Evolutionary conservation across 805 yeast genomes (phyloP).

Genomic region (Candida sonorensis): DNA sequence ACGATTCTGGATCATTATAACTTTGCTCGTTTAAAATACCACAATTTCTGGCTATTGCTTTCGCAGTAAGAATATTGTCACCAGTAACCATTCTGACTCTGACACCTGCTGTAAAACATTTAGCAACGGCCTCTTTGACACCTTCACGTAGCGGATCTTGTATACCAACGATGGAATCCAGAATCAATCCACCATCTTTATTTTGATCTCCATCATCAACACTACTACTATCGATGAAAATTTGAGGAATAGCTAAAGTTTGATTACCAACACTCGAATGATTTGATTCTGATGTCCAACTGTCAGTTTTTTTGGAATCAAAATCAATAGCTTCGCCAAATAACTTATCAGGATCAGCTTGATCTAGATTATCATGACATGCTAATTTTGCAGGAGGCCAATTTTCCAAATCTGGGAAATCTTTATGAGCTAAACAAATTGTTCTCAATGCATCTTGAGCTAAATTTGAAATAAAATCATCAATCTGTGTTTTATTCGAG

Average conservation of each 20-base stretch:
- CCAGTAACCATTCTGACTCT: slow-evolving; percentile 98
- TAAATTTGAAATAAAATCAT: slow-evolving; percentile 33
- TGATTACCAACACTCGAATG: slow-evolving; percentile 14
- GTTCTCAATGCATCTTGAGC: slow-evolving; percentile 85
- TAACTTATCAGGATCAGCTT: slow-evolving; percentile 38
- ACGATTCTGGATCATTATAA: slow-evolving; percentile 45
- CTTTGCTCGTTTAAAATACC: slow-evolving; percentile 60
- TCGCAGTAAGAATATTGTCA: slow-evolving; percentile 87
- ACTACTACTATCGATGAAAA: slow-evolving; percentile 20
- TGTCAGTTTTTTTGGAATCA: too few species aligned
- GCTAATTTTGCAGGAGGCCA: slow-evolving; percentile 67
- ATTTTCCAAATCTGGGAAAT: slow-evolving; percentile 35
- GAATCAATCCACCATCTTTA: slow-evolving; percentile 32
- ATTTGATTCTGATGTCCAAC: too few species aligned
- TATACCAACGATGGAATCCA: slow-evolving; percentile 82
- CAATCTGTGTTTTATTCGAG: slow-evolving; percentile 25
- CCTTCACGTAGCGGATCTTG: slow-evolving; percentile 93
- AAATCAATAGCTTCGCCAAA: slow-evolving; percentile 35
- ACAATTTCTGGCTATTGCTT: slow-evolving; percentile 82
- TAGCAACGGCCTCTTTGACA: slow-evolving; percentile 79
- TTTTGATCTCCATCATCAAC: slow-evolving; percentile 1
- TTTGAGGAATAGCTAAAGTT: slow-evolving; percentile 18
- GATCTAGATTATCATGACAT: slow-evolving; percentile 25
- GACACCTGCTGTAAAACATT: slow-evolving; percentile 88
- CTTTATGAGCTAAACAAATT: slow-evolving; percentile 78